Base-by-base conservation (phyloP, 2,329 filamentous ascomycete genomes). In the Alternaria incomplexa region DNA sequence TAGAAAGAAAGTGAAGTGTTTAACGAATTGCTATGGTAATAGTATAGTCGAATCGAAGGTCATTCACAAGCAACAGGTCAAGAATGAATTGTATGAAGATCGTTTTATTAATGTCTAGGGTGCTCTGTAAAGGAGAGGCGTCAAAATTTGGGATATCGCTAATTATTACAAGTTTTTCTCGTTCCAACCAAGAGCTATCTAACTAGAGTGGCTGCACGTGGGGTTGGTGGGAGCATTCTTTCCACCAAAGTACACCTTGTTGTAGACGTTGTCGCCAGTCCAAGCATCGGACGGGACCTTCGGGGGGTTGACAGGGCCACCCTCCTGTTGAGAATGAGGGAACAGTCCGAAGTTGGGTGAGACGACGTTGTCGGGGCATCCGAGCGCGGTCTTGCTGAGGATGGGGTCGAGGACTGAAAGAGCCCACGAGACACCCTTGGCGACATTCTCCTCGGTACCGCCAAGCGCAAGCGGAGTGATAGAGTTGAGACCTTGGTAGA, bases 401-500 rank as follows among this genome's bases (percentile, higher is more conserved):
- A 72, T 63, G n/a, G 63, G 72, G n/a, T 62, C 66, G 15, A 80
- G 72, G 58, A 78, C 77, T 22, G 64, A 65, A 6, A 78, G 48
- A 11, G 77, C 76, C 73, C 72, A 79, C 12, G 70, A 65, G 40
- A 75, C 57, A 3, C 61, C 68, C 25, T 69, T 70, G 12, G 66
- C 61, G 11, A 65, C 58, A 2, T 63, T 61, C 58, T 77, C 71
- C 15, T 61, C 64, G 4, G 67, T 64, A 13, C 74, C 76, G 17
- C 63, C 73, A 9, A 80, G 54, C 5, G 67, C 57, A 11, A 80
- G 72, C 25, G 78, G 79, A 12, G 72, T 77, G 69, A 80, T 70
- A 26, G 74, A 77, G 66, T 77, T 77, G 56, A 81, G 56, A 15
- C 78, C 77, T 57, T 76, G 70, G 68, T 77, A 79, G 26, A 79